Evolutionary conservation across 352 stramenopile species (phyloP).

Genomic region (Thalassiosira mediterranea): DNA sequence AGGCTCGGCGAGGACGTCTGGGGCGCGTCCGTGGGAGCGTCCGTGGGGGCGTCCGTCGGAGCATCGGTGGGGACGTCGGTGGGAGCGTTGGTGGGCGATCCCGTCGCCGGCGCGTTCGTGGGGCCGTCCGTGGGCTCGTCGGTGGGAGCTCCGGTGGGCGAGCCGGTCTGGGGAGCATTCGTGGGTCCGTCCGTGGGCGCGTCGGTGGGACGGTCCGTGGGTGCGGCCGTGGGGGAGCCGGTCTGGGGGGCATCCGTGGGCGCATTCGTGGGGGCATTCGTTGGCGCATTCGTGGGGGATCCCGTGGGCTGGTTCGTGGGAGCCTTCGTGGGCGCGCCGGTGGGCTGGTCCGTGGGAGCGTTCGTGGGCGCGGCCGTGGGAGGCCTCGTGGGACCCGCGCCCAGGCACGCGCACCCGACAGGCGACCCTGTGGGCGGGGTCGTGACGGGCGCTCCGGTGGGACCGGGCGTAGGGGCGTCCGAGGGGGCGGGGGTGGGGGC

Average conservation of each 20-base stretch:
- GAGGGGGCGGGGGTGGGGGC: too few relatives aligned
- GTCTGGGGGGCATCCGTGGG: background rate
- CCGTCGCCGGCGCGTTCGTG: background rate
- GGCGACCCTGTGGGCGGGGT: too few relatives aligned
- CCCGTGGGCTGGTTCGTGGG: background rate
- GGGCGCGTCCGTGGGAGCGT: background rate
- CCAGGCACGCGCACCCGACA: too few relatives aligned
- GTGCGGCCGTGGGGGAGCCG: background rate
- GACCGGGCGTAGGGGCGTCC: too few relatives aligned
- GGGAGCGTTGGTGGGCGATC: background rate
- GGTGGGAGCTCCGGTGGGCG: background rate
- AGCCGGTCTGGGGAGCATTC: background rate
- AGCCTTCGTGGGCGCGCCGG: too few relatives aligned
- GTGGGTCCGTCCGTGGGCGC: background rate
- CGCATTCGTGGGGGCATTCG: background rate
- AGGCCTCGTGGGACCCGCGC: too few relatives aligned
- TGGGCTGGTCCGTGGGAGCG: too few relatives aligned
- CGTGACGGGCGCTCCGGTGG: too few relatives aligned
- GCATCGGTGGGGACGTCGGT: background rate
- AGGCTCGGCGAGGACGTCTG: background rate
- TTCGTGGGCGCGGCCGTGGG: too few relatives aligned
- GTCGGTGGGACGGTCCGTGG: background rate
- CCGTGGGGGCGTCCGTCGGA: background rate
- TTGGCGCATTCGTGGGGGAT: background rate
- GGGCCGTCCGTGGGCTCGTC: background rate